A percentile compares a stretch with the other conserved stretches of the same genome.
Conservation (phyloP, 495 filamentous ascomycete species). For the Penicillium verhagenii region DNA sequence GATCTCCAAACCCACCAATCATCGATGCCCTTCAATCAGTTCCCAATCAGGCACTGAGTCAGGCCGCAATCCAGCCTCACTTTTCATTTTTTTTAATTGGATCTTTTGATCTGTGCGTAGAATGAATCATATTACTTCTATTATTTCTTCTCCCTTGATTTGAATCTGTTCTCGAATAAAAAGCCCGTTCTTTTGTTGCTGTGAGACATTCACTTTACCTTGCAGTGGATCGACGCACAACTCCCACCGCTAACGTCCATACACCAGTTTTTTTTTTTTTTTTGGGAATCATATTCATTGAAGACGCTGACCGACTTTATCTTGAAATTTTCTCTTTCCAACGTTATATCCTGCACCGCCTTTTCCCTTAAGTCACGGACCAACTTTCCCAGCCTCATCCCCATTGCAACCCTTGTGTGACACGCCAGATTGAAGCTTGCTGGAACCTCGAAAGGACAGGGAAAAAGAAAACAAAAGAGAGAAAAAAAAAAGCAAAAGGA, state of each 20-base stretch:
- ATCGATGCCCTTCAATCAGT: background rate
- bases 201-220: conserved; percentile 27
- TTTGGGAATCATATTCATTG: background rate
- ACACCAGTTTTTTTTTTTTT: conserved; percentile 7
- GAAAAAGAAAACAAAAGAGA: background rate
- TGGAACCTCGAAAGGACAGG: background rate
- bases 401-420: conserved; percentile 35
- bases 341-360: conserved; percentile 25
- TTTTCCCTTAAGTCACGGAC: conserved; percentile 20
- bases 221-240: conserved; percentile 28
- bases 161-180: conserved; percentile 5
- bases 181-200: conserved; percentile 25
- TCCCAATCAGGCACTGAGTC: conserved; percentile 33
- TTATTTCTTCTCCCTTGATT: conserved; percentile 1
- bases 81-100: conserved; percentile 14
- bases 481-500: background rate
- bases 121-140: conserved; percentile 26
- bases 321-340: background rate
- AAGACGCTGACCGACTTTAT: conserved; percentile 19
- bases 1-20: conserved; percentile 8
- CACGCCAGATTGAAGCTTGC: conserved; percentile 16
- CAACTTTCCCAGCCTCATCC: conserved; percentile 28
- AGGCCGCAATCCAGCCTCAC: conserved; percentile 31
- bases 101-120: conserved; percentile 27
- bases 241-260: conserved; percentile 13